These are phyloP conservation scores for Asterophora parasitica DNA, from an alignment of 768 basidiomycete genomes.

Conservation along the genomic window DNA sequence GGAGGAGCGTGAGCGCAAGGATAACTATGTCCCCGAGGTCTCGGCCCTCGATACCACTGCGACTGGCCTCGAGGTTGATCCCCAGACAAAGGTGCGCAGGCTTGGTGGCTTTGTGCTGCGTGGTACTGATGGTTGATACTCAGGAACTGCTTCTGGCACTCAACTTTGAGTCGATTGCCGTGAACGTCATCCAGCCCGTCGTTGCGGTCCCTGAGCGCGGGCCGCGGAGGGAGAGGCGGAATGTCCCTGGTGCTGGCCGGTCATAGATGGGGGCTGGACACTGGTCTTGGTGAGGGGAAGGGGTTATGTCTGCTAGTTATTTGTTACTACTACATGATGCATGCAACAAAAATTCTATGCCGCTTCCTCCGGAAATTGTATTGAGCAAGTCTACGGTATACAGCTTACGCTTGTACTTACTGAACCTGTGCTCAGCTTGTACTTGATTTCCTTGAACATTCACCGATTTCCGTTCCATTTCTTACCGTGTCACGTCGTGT, in stretches of 20 bases:
- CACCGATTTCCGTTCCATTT: too few relatives aligned
- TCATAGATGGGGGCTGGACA: too few relatives aligned
- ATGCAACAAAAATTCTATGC: slow-evolving; percentile 14
- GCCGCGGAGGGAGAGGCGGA: slow-evolving; percentile 70
- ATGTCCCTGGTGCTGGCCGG: slow-evolving; percentile 76
- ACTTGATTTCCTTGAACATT: too few relatives aligned
- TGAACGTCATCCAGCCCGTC: slow-evolving; percentile 63
- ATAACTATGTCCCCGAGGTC: slow-evolving; percentile 98
- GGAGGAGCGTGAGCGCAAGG: slow-evolving; percentile 98
- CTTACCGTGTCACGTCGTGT: too few relatives aligned
- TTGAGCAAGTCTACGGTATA: too few relatives aligned
- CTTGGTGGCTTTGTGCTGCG: background rate
- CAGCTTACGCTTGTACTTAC: too few relatives aligned
- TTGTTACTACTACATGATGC: slow-evolving; percentile 3
- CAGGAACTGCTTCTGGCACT: slow-evolving; percentile 86
- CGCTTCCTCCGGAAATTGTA: background rate
- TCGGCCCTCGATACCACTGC: slow-evolving; percentile 85
- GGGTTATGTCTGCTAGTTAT: slow-evolving; percentile 2
- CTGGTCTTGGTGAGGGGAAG: background rate
- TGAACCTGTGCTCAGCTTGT: background rate
- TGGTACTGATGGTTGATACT: background rate
- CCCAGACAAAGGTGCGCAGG: slow-evolving; percentile 81
- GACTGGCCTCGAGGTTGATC: slow-evolving; percentile 81
- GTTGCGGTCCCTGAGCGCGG: slow-evolving; percentile 65
- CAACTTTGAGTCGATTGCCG: slow-evolving; percentile 91